Conservation (phyloP, 768 basidiomycete genomes). For the Auriscalpium orientale region DNA sequence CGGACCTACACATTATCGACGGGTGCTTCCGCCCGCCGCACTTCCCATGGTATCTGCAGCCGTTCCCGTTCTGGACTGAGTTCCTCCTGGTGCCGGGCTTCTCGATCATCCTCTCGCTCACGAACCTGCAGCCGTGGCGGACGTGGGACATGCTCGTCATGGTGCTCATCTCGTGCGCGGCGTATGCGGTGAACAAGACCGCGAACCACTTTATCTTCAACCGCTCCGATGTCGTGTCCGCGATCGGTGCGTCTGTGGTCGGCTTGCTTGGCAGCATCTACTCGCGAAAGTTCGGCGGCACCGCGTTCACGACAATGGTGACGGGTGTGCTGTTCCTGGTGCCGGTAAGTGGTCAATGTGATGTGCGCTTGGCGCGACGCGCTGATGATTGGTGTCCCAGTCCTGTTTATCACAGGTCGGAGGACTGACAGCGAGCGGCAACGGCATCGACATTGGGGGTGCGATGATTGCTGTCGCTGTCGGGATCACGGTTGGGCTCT, state of each 20-base stretch:
- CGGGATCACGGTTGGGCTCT: slow-evolving; percentile 81
- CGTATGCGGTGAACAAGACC: slow-evolving; percentile 69
- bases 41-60: slow-evolving; percentile 73
- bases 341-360: slow-evolving; percentile 46
- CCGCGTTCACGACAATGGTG: slow-evolving; percentile 85
- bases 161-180: slow-evolving; percentile 75
- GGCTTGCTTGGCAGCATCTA: slow-evolving; percentile 72
- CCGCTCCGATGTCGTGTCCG: slow-evolving; percentile 73
- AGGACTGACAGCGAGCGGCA: slow-evolving; percentile 75
- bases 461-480: slow-evolving; percentile 87
- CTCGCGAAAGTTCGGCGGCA: slow-evolving; percentile 72
- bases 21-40: slow-evolving; percentile 58
- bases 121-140: slow-evolving; percentile 66
- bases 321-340: slow-evolving; percentile 84
- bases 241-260: slow-evolving; percentile 74
- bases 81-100: slow-evolving; percentile 70
- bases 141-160: slow-evolving; percentile 70
- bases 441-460: slow-evolving; percentile 74
- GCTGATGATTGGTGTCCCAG: slow-evolving; percentile 27
- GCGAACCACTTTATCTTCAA: slow-evolving; percentile 80
- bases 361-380: not conserved
- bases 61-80: slow-evolving; percentile 67
- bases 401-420: slow-evolving; percentile 80
- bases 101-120: slow-evolving; percentile 60
- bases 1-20: slow-evolving; percentile 39